Base-by-base conservation (phyloP, 495 filamentous ascomycete genomes). In the Bacidia gigantensis region DNA sequence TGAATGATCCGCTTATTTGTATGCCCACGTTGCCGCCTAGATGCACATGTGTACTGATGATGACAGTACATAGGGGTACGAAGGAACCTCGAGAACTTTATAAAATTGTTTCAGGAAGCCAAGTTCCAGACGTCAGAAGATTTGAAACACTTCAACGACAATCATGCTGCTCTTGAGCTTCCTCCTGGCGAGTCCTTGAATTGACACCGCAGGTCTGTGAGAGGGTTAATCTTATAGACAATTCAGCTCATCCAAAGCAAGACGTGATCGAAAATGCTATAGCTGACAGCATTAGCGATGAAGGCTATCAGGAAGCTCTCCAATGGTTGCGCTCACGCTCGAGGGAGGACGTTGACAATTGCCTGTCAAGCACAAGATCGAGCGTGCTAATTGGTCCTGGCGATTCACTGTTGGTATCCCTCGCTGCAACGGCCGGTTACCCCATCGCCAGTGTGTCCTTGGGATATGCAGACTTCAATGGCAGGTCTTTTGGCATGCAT, bases 281-380 rank as follows among this genome's bases (percentile, higher is more conserved):
- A 23, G 44, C 21, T 22, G 44, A 46, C 44, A 23, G 23, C 18
- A 46, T 22, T 14, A 46, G 44, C 44, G 44, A 46, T 14, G 12
- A 46, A 46, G 14, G 23, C 44, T 46, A 46, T 23, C 44, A 46
- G 25, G 44, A 46, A 46, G 25, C n/a, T 22, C 44, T 46, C 20
- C 21, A 25, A 11, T 12, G 25, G 21, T 21, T 46, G 44, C 44
- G 44, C 11, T 46, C 18, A 22, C 44, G 44, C 18, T 14, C 3
- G 21, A 23, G 21, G 44, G 44, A 46, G 44, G 23, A 46, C 18
- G 23, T 46, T 25, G 44, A 46, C 44, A 12, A 22, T 14, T 46
- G 21, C 44, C 25, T 46, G 11, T 22, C 18, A 25, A 21, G 23
- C 20, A 46, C n/a, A 46, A 21, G 14, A 46, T 46, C 44, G 17